Percentiles rank a stretch among this genome's conserved stretches.
phyloP scores from a whole-genome alignment of 2,329 filamentous ascomycete species.

The Didymella pomorum region DNA sequence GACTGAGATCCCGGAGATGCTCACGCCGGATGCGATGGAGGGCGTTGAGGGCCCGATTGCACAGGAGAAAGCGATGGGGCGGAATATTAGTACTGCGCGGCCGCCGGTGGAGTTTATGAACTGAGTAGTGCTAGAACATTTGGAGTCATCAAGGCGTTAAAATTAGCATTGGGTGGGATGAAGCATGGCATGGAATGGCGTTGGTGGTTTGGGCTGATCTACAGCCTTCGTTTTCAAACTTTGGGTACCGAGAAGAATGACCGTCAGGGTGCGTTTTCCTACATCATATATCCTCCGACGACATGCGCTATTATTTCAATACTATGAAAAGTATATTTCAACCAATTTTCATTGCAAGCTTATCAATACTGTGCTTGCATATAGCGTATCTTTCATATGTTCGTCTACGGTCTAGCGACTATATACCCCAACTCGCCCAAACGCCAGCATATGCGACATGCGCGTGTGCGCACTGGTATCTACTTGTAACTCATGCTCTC shows the following conservation, averaged over 20 bases:
- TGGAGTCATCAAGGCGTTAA: conserved; percentile 24
- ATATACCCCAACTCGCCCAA: conserved; percentile 6
- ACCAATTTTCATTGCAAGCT: neutral
- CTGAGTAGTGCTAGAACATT: conserved; percentile 21
- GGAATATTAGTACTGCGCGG: conserved; percentile 45
- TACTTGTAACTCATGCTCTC: neutral
- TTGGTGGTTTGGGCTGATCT: conserved; percentile 16
- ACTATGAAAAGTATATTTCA: neutral
- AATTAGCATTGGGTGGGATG: conserved; percentile 23
- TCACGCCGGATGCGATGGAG: conserved; percentile 54
- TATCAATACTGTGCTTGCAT: neutral
- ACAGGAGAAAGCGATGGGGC: conserved; percentile 46
- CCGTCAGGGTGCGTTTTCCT: neutral
- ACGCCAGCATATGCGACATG: conserved; percentile 20
- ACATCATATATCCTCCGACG: neutral
- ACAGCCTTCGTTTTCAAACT: no score
- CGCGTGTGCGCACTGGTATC: conserved; percentile 19
- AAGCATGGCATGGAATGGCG: conserved; percentile 37
- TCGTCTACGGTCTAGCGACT: neutral
- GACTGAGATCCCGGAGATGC: conserved; percentile 56
- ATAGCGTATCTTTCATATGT: neutral
- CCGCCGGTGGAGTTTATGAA: conserved; percentile 53
- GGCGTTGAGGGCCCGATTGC: conserved; percentile 48
- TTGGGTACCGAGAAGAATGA: no score
- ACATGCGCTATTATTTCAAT: neutral